phyloP scores from a whole-genome alignment of 2,329 filamentous ascomycete species.

The Fusarium sp. region DNA sequence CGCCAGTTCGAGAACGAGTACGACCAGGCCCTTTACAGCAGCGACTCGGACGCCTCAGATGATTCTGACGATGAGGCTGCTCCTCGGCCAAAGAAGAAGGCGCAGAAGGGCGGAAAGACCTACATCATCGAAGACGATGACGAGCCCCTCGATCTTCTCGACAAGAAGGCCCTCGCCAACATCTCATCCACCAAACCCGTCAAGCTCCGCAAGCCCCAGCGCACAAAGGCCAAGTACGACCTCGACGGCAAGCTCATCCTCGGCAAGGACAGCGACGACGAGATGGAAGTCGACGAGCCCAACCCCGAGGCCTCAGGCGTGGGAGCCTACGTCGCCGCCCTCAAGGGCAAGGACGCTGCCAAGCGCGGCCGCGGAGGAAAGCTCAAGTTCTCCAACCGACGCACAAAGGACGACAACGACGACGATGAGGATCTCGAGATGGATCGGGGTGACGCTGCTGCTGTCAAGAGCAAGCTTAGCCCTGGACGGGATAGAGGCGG shows the following conservation, averaged over 20 bases:
- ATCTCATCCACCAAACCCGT: constrained; percentile 91
- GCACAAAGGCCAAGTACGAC: constrained; percentile 74
- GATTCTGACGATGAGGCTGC: constrained; percentile 71
- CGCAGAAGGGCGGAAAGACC: constrained; percentile 72
- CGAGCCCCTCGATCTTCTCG: constrained; percentile 93
- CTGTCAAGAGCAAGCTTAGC: constrained; percentile 62
- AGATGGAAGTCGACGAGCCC: constrained; percentile 72
- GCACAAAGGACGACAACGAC: constrained; percentile 55
- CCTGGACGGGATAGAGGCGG: constrained; percentile 52
- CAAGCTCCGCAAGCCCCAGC: constrained; percentile 67
- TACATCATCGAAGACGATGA: constrained; percentile 96
- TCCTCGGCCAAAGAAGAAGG: constrained; percentile 55
- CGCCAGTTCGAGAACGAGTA: constrained; percentile 90
- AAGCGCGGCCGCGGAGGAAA: constrained; percentile 73
- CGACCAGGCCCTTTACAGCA: constrained; percentile 94
- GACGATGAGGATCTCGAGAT: constrained; percentile 64
- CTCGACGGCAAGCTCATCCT: constrained; percentile 85
- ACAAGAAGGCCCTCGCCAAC: constrained; percentile 87
- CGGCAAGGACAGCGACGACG: constrained; percentile 65
- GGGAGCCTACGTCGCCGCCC: constrained; percentile 75
- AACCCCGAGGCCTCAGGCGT: constrained; percentile 69
- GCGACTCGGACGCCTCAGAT: constrained; percentile 67
- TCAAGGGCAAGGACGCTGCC: constrained; percentile 74
- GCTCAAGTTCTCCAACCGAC: constrained; percentile 77
- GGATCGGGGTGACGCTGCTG: constrained; percentile 62